Evolutionary conservation across 129 eudicot species (phyloP), one percentile per base, ranked within the genome.

Genomic region (Chrysanthemum makinoi): DNA sequence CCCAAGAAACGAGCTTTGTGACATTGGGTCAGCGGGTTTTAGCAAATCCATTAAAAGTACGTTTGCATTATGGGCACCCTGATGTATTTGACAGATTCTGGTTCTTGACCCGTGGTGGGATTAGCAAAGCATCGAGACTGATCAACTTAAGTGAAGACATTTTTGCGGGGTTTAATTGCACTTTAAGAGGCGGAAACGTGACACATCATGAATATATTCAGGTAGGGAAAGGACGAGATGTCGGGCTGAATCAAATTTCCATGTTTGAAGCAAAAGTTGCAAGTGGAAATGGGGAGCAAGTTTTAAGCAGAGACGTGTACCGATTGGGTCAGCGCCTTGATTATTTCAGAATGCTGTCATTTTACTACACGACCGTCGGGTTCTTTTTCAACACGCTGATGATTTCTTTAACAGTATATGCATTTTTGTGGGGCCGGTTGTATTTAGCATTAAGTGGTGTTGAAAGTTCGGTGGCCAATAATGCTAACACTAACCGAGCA

Each of bases 221-320:
- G 70, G 96, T 91, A 2, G 98, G 98, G 33, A 91, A 91, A 79
- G 98, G 98, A 64, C 81, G 98, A 65, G 98, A 91, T 80, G 98
- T 91, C 12, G 98, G 98, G 51, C 70, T 91, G 59, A 91, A 91
- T 72, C 98, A 91, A 73, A 79, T 91, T 57, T 83, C 98, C 3
- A 91, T 91, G 98, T 91, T 91, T 61, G 98, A 91, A 75, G 98
- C 98, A 18, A 91, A 91, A 77, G 98, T 92, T 68, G 89, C 98
- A 33, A 89, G 98, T 50, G 98, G 98, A 56, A 89, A 89, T 20
- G 98, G 98, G 11, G 98, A 92, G 81, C 98, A 92, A 77, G 89
- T 87, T 44, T 84, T 92, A 26, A 88, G 96, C 72, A 71, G 98
- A 78, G 98, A 92, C 39, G 91, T 92, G 19, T 89, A 92, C 70